These are phyloP conservation scores for Tricholoma sp. DNA, from an alignment of 768 basidiomycete genomes.

Conservation along the genomic window DNA sequence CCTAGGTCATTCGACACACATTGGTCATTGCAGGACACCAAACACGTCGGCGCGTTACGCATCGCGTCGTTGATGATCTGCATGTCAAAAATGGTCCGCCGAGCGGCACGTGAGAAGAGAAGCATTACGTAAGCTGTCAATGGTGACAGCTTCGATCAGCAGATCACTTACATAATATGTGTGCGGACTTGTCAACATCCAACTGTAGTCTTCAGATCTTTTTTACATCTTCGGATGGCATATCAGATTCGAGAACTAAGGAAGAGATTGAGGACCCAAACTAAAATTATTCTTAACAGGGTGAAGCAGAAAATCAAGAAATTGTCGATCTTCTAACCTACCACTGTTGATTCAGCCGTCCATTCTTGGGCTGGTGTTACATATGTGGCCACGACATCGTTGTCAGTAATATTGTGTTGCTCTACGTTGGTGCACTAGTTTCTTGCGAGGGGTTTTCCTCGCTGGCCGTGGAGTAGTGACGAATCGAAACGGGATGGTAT, in stretches of 20 bases:
- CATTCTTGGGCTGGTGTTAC: not conserved
- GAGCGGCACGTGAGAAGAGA: too few relatives aligned
- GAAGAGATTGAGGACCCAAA: not conserved
- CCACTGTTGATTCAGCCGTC: not conserved
- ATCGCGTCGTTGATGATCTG: too few relatives aligned
- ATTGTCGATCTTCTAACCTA: not conserved
- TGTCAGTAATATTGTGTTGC: not conserved
- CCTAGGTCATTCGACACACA: too few relatives aligned
- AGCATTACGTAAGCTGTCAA: too few relatives aligned
- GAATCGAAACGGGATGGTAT: not conserved
- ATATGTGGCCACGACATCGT: not conserved
- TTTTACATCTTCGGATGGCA: not conserved
- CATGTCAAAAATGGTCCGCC: too few relatives aligned
- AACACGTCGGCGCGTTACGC: too few relatives aligned
- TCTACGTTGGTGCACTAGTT: not conserved
- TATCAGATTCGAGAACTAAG: not conserved
- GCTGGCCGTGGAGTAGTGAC: not conserved
- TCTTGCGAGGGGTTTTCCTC: not conserved
- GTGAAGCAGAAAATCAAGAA: not conserved
- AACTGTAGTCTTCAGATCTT: not conserved
- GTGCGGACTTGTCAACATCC: too few relatives aligned
- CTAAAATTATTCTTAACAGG: not conserved
- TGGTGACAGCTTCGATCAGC: too few relatives aligned
- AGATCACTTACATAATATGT: too few relatives aligned
- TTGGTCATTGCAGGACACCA: too few relatives aligned